Evolutionary conservation across 2,329 filamentous ascomycete genomes (phyloP), one percentile per base, ranked within the genome.

Genomic region (Sarocladiaceae sp.): DNA sequence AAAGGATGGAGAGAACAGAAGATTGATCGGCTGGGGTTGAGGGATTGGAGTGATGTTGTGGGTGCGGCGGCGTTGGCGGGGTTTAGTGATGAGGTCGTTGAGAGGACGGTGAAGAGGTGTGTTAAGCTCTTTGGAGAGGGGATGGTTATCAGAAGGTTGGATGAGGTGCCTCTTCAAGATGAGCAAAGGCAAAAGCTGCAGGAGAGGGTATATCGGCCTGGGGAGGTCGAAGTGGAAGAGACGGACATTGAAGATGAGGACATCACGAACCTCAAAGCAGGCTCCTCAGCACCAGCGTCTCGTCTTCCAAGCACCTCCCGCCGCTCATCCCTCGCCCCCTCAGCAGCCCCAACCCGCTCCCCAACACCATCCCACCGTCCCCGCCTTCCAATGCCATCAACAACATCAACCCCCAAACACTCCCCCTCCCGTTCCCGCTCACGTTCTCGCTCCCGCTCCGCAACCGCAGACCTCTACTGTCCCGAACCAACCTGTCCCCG

Each of bases 11-110:
- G 53, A 15, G 57, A 59, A 26, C 56, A 53, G 28, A 62, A 58
- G 18, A 42, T 46, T 12, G 60, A 63, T 13, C 57, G 55, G n/a
- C n/a, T 48, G 64, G 74, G 66, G 13, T 71, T 83, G 12, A 79
- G 88, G 20, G 88, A 95, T 69, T 97, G 93, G 93, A 87, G 84
- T 58, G 89, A 96, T 58, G 80, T 97, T 1, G 70, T 97, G 25
- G 88, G 88, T 1, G 77, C 90, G 1, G 93, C 93, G 2, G 79
- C 88, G 0, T 70, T 95, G 48, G 80, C 80, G 2, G 90, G 88
- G 0, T 92, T 91, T 68, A 73, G 87, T 1, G 67, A 75, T 0
- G 66, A 72, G 1, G 86, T 84, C 1, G 69, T 97, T 12, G 79
- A 83, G 50, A 80, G 88, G 26, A 80, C 90, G 0, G 80, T 87